These are phyloP conservation scores for Diaporthe eres DNA, from an alignment of 2,329 filamentous ascomycete species.

Conservation along the genomic window DNA sequence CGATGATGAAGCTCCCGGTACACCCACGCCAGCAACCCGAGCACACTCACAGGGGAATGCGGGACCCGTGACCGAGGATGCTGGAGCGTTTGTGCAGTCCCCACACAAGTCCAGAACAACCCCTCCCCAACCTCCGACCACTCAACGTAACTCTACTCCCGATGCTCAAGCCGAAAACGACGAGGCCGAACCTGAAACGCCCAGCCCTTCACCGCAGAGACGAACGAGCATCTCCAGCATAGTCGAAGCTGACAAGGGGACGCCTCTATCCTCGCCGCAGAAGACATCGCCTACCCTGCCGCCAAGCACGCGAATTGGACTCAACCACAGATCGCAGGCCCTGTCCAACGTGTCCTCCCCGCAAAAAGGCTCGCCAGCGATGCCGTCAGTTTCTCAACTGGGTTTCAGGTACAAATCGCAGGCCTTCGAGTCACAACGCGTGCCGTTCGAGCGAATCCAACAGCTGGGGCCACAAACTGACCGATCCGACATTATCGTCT, in stretches of 20 bases:
- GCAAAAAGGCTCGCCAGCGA: slow-evolving; percentile 26
- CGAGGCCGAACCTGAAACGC: slow-evolving; percentile 40
- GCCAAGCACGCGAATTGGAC: slow-evolving; percentile 45
- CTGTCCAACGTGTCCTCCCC: slow-evolving; percentile 46
- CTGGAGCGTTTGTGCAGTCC: neutral
- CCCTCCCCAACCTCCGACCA: neutral
- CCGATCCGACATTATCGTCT: slow-evolving; percentile 68
- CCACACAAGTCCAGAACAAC: neutral
- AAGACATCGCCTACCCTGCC: slow-evolving; percentile 41
- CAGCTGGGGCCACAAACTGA: slow-evolving; percentile 62
- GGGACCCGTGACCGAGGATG: neutral
- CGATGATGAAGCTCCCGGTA: slow-evolving; percentile 39
- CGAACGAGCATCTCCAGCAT: slow-evolving; percentile 34
- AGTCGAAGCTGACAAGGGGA: slow-evolving; percentile 41
- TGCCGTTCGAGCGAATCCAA: slow-evolving; percentile 64
- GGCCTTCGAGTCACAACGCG: slow-evolving; percentile 63
- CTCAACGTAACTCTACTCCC: slow-evolving; percentile 25
- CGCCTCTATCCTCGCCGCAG: slow-evolving; percentile 43
- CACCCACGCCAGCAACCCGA: slow-evolving; percentile 46
- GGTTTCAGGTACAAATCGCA: slow-evolving; percentile 52
- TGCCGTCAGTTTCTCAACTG: slow-evolving; percentile 44
- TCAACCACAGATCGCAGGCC: slow-evolving; percentile 49
- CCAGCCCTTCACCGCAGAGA: slow-evolving; percentile 32
- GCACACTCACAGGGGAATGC: neutral
- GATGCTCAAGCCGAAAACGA: slow-evolving; percentile 31